phyloP scores from a whole-genome alignment of 1,284 basidiomycete genomes.

The Cryptococcus sp. region DNA sequence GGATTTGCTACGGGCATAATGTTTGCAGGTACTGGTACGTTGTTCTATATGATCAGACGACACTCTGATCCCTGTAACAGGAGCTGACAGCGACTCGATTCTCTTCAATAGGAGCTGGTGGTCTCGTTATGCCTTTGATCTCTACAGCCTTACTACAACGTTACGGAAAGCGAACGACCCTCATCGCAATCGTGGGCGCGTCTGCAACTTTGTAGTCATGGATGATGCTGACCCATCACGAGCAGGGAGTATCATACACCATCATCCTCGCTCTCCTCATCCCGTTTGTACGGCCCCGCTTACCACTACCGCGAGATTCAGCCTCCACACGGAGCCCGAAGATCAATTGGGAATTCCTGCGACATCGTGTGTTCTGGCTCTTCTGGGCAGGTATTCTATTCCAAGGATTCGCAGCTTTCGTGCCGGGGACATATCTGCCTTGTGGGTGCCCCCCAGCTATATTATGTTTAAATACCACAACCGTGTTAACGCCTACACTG shows the following conservation, averaged over 20 bases:
- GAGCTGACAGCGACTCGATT: not conserved
- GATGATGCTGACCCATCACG: not conserved
- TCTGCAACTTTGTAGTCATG: not conserved
- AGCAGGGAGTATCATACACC: constrained; percentile 19
- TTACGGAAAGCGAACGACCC: constrained; percentile 22
- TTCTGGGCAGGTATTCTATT: constrained; percentile 24
- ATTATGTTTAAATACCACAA: not conserved
- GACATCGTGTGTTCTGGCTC: constrained; percentile 21
- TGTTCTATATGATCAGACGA: not conserved
- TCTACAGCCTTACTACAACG: constrained; percentile 18
- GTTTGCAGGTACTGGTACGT: constrained; percentile 29
- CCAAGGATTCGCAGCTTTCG: constrained; percentile 27
- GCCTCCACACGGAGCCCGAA: constrained; percentile 5
- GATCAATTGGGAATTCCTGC: constrained; percentile 19
- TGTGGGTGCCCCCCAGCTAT: constrained; percentile 11
- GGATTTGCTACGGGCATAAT: constrained; percentile 35
- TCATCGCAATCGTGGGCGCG: constrained; percentile 23
- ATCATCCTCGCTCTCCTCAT: constrained; percentile 20
- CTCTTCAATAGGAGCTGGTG: constrained; percentile 17
- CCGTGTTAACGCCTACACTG: not conserved
- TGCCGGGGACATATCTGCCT: constrained; percentile 27
- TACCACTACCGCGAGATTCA: constrained; percentile 12
- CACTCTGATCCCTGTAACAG: not conserved
- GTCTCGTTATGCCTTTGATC: constrained; percentile 29
- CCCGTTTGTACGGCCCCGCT: constrained; percentile 25